Base-by-base conservation (phyloP, 495 filamentous ascomycete genomes). In the Talaromyces nanjingensis region DNA sequence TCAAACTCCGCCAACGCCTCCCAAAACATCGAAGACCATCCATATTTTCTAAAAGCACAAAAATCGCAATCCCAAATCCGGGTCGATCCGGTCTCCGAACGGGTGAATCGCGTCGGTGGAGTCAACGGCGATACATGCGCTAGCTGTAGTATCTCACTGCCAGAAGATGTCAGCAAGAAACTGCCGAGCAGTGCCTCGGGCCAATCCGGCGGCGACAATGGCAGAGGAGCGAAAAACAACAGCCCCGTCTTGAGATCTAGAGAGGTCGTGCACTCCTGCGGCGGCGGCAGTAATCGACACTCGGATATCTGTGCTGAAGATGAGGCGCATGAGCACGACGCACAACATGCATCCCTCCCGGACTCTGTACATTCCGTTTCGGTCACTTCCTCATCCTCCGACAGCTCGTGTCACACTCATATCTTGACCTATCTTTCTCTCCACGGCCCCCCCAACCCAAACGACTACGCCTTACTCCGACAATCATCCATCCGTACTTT, bases 361-460 rank as follows among this genome's bases (percentile, higher is more conserved):
- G 78, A 80, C 12, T 82, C 78, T 14, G 63, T 79, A 22, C 79
- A 72, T 60, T 80, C 77, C 16, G 73, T 77, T 57, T 82, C 79
- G 6, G 70, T 78, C 52, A 20, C 56, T 33, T 71, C 71, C 18
- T 62, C 61, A 54, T 71, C 76, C 24, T 81, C 79, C n/a, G 73
- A 78, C 63, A 65, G 73, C 24, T 81, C 77, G 39, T 82, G 75
- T 61, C 93, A 97, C 69, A 87, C 85, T 1, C 93, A 97, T 69
- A 89, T 87, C 47, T 76, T 96, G 42, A 91, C 91, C 71, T 97
- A 94, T 71, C 87, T 92, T 42, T 93, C 93, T 1, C 91, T 90
- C 2, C 88, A 90, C 66, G 90, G 91, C 31, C 90, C 93, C 6
- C 78, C 88, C 1, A 83, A 86, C n/a, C 83, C 89, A 12, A 76